These are phyloP conservation scores for Pyricularia grisea DNA, from an alignment of 2,329 filamentous ascomycete genomes.

Conservation along the genomic window DNA sequence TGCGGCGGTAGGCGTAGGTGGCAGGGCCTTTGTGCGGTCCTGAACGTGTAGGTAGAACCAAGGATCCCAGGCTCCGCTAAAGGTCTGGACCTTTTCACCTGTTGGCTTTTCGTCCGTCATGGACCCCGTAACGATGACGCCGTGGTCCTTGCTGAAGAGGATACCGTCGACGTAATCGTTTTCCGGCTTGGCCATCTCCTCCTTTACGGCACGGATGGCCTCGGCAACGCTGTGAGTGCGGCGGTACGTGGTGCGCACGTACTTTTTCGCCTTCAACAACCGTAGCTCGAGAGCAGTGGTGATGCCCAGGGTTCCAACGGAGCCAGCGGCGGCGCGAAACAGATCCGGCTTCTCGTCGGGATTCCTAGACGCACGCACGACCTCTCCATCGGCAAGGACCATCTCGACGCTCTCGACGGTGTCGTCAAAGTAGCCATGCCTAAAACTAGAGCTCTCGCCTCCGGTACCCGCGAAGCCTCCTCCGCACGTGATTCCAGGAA, in stretches of 20 bases:
- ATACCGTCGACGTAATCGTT: constrained; percentile 70
- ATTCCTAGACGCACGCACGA: constrained; percentile 40
- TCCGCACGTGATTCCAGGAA: constrained; percentile 65
- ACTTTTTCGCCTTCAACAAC: constrained; percentile 49
- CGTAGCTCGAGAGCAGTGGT: constrained; percentile 58
- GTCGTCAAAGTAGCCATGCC: constrained; percentile 62
- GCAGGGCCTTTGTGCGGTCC: constrained; percentile 26
- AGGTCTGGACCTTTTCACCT: constrained; percentile 35
- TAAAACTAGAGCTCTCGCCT: constrained; percentile 62
- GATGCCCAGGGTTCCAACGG: constrained; percentile 59
- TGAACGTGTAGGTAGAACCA: constrained; percentile 71
- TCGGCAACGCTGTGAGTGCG: constrained; percentile 38
- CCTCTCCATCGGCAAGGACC: constrained; percentile 56
- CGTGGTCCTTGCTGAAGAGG: constrained; percentile 49
- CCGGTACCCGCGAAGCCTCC: constrained; percentile 64
- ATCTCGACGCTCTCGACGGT: constrained; percentile 58
- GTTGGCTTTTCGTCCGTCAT: constrained; percentile 44
- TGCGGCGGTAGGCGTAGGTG: constrained; percentile 14
- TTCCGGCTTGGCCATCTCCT: constrained; percentile 29
- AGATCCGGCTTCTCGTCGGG: constrained; percentile 40
- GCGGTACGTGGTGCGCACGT: constrained; percentile 54
- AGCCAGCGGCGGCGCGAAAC: constrained; percentile 56
- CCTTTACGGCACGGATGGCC: constrained; percentile 37
- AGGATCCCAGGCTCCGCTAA: constrained; percentile 52
- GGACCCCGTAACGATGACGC: constrained; percentile 57